These are phyloP conservation scores for Debaryomyces nepalensis DNA, from an alignment of 1,139 yeast species.

Conservation along the genomic window DNA sequence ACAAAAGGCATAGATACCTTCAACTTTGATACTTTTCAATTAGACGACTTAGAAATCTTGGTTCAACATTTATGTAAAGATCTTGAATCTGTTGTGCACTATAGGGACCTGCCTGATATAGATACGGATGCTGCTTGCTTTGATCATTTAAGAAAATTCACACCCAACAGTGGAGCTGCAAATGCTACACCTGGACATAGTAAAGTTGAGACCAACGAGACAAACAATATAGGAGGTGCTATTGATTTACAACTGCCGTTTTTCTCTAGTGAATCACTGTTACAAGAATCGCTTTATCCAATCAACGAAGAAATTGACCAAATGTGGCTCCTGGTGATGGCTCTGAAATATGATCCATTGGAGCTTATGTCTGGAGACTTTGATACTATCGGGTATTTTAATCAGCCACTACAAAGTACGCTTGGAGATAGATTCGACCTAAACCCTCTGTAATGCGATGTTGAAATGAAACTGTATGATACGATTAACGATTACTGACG, in stretches of 20 bases:
- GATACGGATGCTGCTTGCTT: background rate
- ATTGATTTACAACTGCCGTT: slow-evolving; percentile 13
- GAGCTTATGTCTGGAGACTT: slow-evolving; percentile 6
- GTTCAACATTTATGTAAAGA: slow-evolving; percentile 16
- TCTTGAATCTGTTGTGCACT: slow-evolving; percentile 14
- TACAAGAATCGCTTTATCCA: slow-evolving; percentile 5
- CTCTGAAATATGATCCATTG: slow-evolving; percentile 28
- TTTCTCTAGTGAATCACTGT: slow-evolving; percentile 3
- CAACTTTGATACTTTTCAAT: slow-evolving; percentile 21
- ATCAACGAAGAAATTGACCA: slow-evolving; percentile 32
- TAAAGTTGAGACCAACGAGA: background rate
- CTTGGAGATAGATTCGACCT: background rate
- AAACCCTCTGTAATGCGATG: background rate
- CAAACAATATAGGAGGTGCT: slow-evolving; percentile 13
- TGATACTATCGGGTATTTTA: slow-evolving; percentile 1
- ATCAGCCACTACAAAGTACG: background rate
- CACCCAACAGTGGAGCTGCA: slow-evolving; percentile 7
- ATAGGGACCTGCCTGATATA: slow-evolving; percentile 12
- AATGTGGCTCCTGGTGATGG: slow-evolving; percentile 35
- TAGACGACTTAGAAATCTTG: slow-evolving; percentile 24
- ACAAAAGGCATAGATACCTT: slow-evolving; percentile 16
- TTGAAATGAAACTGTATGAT: background rate
- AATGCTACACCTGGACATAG: background rate
- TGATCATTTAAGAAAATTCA: background rate
- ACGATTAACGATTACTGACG: no score